These are phyloP conservation scores for Cladochytrium tenue DNA, from an alignment of 371 early-diverging fungal species.

Conservation along the genomic window DNA sequence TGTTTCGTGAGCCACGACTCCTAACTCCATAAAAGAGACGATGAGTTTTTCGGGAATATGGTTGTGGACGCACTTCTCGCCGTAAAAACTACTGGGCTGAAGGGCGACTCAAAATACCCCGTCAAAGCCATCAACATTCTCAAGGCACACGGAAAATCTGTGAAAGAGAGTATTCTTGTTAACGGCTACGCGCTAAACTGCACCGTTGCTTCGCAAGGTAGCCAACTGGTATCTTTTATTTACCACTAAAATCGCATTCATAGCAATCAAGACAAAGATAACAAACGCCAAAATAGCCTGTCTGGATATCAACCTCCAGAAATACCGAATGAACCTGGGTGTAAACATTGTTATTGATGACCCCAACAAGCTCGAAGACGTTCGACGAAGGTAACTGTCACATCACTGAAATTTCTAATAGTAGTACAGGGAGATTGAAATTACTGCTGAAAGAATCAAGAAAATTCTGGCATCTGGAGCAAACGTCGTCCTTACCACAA, in stretches of 20 bases:
- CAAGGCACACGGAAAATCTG: constrained; percentile 98
- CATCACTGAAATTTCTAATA: neutral
- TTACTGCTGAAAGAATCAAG: constrained; percentile 93
- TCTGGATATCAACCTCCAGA: constrained; percentile 98
- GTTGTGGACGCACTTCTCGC: constrained; percentile 94
- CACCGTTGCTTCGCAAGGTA: constrained; percentile 89
- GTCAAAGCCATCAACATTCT: constrained; percentile 98
- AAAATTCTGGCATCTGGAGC: constrained; percentile 97
- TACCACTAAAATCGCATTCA: neutral
- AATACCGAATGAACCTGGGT: constrained; percentile 98
- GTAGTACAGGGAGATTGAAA: constrained; percentile 81
- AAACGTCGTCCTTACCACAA: constrained; percentile 98
- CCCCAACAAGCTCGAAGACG: constrained; percentile 97
- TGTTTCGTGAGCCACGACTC: neutral
- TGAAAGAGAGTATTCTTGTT: constrained; percentile 87
- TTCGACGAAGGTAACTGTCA: constrained; percentile 78
- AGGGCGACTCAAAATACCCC: constrained; percentile 92
- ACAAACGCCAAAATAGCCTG: constrained; percentile 96
- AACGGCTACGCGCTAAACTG: constrained; percentile 99
- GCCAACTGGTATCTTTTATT: constrained; percentile 5
- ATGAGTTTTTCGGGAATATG: constrained; percentile 94
- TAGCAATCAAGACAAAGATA: constrained; percentile 88
- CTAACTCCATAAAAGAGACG: constrained; percentile 62
- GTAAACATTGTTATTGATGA: constrained; percentile 97
- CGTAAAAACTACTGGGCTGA: constrained; percentile 82